phyloP scores from a whole-genome alignment of 371 early-diverging fungal species.

The Lichtheimia hyalospora region DNA sequence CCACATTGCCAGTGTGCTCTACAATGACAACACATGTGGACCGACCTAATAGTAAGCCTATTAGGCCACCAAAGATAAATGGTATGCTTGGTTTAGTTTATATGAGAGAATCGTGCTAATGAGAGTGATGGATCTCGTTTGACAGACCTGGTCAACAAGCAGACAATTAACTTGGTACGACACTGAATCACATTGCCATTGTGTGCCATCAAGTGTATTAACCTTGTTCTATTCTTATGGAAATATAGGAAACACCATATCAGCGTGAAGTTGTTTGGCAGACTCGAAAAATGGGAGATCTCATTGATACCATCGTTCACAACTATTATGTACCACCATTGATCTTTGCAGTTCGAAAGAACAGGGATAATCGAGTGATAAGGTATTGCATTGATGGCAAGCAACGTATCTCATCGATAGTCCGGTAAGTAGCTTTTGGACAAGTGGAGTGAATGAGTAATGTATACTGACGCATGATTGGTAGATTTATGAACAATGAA shows the following conservation, averaged over 20 bases:
- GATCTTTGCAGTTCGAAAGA: slow-evolving; percentile 22
- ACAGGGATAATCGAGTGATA: background rate
- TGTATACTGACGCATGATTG: background rate
- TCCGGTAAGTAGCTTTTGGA: slow-evolving; percentile 14
- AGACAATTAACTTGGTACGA: no score
- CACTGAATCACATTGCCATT: no score
- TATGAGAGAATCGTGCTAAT: no score
- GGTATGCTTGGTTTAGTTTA: no score
- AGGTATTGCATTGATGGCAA: slow-evolving; percentile 42
- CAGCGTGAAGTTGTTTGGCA: slow-evolving; percentile 42
- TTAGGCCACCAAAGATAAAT: no score
- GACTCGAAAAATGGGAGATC: slow-evolving; percentile 23
- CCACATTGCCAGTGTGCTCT: no score
- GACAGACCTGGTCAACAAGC: no score
- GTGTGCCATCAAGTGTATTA: no score
- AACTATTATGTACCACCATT: slow-evolving; percentile 42
- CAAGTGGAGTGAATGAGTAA: background rate
- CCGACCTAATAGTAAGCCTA: no score
- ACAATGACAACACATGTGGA: no score
- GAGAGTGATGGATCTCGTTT: no score
- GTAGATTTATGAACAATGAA: slow-evolving; percentile 40
- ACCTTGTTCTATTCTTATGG: no score
- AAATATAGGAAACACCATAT: slow-evolving; percentile 33
- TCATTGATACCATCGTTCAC: slow-evolving; percentile 37
- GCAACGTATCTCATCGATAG: slow-evolving; percentile 33